Evolutionary conservation across 2,329 filamentous ascomycete species (phyloP).

Genomic region (Fusarium heterosporum): DNA sequence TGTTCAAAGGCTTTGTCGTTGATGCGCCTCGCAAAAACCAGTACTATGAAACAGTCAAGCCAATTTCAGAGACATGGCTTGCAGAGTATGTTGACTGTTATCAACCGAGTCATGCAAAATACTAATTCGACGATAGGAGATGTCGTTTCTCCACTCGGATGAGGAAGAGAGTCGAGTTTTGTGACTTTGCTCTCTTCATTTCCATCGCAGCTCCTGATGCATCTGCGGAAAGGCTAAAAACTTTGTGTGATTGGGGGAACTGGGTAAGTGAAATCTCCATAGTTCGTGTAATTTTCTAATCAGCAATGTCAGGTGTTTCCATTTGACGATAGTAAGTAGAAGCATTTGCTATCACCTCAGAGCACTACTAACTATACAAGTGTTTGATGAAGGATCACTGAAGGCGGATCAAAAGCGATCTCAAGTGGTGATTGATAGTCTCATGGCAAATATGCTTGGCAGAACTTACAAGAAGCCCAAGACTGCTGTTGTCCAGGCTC

Average conservation of each 20-base stretch:
- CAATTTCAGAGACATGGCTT: conserved; percentile 20
- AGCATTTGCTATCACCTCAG: rapidly evolving
- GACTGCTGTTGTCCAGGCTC: conserved; percentile 16
- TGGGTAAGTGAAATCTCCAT: not conserved
- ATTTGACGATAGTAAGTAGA: conserved; percentile 14
- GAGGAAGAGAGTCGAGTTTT: conserved; percentile 24
- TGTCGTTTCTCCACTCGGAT: conserved; percentile 15
- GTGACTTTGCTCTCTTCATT: conserved; percentile 21
- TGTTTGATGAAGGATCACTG: conserved; percentile 23
- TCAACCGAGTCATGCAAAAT: not conserved
- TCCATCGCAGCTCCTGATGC: conserved; percentile 24
- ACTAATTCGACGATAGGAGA: not conserved
- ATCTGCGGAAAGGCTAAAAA: conserved; percentile 14
- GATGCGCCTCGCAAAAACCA: conserved; percentile 9
- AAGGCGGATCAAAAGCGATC: conserved; percentile 8
- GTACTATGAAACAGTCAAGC: conserved; percentile 13
- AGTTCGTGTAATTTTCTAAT: not conserved
- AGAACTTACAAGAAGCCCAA: conserved; percentile 1
- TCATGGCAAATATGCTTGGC: conserved; percentile 24
- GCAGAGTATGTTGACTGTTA: conserved; percentile 2
- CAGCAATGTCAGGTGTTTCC: conserved; percentile 3
- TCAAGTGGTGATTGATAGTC: conserved; percentile 12
- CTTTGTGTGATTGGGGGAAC: conserved; percentile 27
- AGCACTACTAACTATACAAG: not conserved
- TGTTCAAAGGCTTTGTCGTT: conserved; percentile 16